Evolutionary conservation across 192 early-diverging fungal species (phyloP), one percentile per base, ranked within the genome.

Genomic region (Diversispora eburnea): DNA sequence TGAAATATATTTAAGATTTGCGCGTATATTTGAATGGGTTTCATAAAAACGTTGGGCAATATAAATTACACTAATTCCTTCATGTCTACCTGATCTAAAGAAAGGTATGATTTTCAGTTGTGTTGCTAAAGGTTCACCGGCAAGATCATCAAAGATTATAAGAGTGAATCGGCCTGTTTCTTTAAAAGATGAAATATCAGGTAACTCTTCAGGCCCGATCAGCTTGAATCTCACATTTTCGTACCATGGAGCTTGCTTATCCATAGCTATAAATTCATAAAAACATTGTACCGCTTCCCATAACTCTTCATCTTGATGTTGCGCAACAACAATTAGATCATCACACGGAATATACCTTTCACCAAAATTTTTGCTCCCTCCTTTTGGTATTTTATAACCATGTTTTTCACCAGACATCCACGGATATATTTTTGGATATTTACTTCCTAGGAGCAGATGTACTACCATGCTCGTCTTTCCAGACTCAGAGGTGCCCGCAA

Each of bases 401-500:
- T 33, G 7, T 59, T 59, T 59, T 59, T 22, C 13, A 2, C 19
- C 58, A 60, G 58, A 60, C 58, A 60, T 60, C 58, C 58, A 60
- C 13, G 58, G 58, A 60, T 60, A 60, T 3, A 60, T 52, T 52
- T 52, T 52, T 5, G 51, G 51, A 52, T 52, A 52, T 60, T 60
- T 60, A 8, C 58, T 60, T 60, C 58, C 58, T 22, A 60, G 58
- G 22, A 60, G 1, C 58, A 60, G 58, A 60, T 4, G 8, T 60
- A 60, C 58, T 60, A 60, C 58, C 13, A 60, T 60, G 1, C 13
- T 60, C 58, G 19, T 60, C 58, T 60, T 60, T 60, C 13, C 58
- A 60, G 58, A 60, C 58, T 60, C 58, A 60, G 58, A 60, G 58
- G 58, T 60, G 58, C 58, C 13, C 58, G 13, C 58, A 60, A 60